phyloP scores from a whole-genome alignment of 2,329 filamentous ascomycete species.

The Sporothrix dimorphospora region DNA sequence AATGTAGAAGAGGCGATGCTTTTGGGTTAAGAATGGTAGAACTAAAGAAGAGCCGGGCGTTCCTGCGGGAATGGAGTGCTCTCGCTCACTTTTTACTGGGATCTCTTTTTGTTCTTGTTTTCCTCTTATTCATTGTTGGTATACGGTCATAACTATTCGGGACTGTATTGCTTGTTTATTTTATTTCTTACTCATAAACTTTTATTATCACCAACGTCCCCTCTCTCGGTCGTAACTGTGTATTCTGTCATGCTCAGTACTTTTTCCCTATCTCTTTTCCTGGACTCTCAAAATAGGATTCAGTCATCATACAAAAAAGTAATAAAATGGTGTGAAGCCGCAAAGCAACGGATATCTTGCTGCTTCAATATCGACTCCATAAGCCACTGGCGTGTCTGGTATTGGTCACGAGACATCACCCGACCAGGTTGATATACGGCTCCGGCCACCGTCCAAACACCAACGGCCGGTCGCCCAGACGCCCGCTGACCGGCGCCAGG shows the following conservation, averaged over 20 bases:
- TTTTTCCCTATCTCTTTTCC: too few relatives aligned
- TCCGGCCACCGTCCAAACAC: conserved; percentile 88
- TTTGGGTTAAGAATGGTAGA: conserved; percentile 2
- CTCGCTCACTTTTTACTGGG: background rate
- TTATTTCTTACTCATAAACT: background rate
- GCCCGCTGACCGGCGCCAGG: conserved; percentile 79
- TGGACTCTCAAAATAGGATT: background rate
- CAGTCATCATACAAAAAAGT: background rate
- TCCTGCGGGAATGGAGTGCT: background rate
- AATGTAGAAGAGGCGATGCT: background rate
- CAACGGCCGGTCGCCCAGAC: conserved; percentile 77
- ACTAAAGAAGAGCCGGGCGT: background rate
- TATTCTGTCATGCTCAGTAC: too few relatives aligned
- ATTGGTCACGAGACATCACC: conserved; percentile 40
- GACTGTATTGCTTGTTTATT: background rate
- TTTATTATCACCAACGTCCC: too few relatives aligned
- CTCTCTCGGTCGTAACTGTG: too few relatives aligned
- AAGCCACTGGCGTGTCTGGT: background rate
- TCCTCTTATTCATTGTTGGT: background rate
- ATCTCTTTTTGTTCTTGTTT: background rate
- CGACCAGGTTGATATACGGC: conserved; percentile 75
- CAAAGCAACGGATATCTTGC: too few relatives aligned
- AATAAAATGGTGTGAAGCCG: background rate
- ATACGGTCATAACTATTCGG: background rate
- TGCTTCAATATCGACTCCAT: background rate